Evolutionary conservation across 1,284 basidiomycete species (phyloP), one percentile per base, ranked within the genome.

Genomic region (Leccinum subrobustum): DNA sequence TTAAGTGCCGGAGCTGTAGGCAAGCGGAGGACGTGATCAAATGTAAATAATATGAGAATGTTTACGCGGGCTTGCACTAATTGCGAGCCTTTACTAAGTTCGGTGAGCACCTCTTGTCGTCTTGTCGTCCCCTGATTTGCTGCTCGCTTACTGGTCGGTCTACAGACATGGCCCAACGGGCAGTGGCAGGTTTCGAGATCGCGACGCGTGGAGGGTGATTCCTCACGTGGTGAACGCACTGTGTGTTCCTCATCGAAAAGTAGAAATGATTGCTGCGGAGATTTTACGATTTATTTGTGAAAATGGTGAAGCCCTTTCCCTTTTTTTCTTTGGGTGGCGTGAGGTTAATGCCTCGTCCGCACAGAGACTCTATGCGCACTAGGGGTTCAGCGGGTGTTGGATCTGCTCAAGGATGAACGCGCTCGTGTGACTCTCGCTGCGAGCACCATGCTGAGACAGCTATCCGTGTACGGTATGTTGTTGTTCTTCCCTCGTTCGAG

Each of bases 391-490:
- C 27, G 44, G 23, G 27, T 73, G 5, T 51, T 69, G 47, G n/a
- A 25, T 23, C 47, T 73, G 18, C 68, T 71, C 29, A 52, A 20
- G 9, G 61, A 71, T 23, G 56, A 63, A 51, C 58, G 50, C 1
- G 66, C 71, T 6, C n/a, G 52, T 8, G 68, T 70, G 7, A 55
- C 72, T 20, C 39, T 61, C 3, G 62, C 60, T 14, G 60, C 61
- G 12, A 70, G 62, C 33, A 63, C 56, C 0, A 42, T 64, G 20
- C 51, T 71, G 54, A 48, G 58, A 12, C 48, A 44, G 25, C 35
- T 71, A 8, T 58, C 63, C 1, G 2, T 6, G 3, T 42, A 72
- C 18, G 35, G 72, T 71, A 57, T n/a, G 69, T 63, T 6, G 11
- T 54, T 16, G 4, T 52, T 37, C 20, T 14, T 6, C 27, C 4